Base-by-base conservation (phyloP, 2,329 filamentous ascomycete genomes). In the Fusarium sp. region DNA sequence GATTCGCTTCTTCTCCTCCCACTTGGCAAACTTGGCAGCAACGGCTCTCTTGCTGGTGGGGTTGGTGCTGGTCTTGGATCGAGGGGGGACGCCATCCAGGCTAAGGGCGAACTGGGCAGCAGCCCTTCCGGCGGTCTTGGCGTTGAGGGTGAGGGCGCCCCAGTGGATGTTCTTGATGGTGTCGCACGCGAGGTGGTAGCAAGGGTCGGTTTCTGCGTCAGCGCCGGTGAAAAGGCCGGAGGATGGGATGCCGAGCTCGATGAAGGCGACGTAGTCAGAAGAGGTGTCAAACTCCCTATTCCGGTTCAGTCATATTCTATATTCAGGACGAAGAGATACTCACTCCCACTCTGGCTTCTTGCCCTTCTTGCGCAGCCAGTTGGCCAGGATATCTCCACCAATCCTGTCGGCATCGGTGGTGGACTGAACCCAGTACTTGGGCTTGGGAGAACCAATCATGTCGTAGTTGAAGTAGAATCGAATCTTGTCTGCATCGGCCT, bases 381-480 rank as follows among this genome's bases (percentile, higher is more conserved):
- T 80, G 65, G 79, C 63, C 22, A 86, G 74, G 38, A 78, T 75
- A 36, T 79, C 63, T 31, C 82, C 82, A 31, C 83, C 85, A 42
- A 79, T 70, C 50, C 78, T 72, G 71, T 86, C 83, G 10, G 79
- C 84, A 22, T 85, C 81, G 31, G 80, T 81, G 70, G 83, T 81
- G 50, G 83, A 79, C 64, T 86, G 85, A 9, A 87, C 81, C 63
- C 76, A 78, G 75, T 81, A 86, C 45, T 77, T 72, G 13, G 85
- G 82, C n/a, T 79, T 75, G 5, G 81, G 80, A 18, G 84, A 86
- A n/a, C 83, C 85, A 65, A 93, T 91, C 92, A 93, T 93, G 81
- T 93, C 91, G 77, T 91, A 92, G 84, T 93, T 92, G 79, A 93
- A 88, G 84, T 92, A 92, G 35, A 93, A 89, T 3, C 88, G 86